Evolutionary conservation across 805 yeast genomes (phyloP).

Genomic region (Teunomyces lycoperdinae): DNA sequence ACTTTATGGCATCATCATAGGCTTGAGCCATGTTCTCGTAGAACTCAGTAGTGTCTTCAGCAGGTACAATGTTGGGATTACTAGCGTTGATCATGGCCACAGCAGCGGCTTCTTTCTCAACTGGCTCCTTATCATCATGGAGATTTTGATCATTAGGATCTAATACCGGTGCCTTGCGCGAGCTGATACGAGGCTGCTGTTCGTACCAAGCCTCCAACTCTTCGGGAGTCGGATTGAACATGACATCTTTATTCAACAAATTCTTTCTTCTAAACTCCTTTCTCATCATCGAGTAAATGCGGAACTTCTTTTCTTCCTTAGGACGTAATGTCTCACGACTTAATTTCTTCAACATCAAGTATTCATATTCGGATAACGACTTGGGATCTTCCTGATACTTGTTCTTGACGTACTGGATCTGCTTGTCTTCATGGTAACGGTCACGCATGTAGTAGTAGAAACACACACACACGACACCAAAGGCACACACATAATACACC

Average conservation of each 20-base stretch:
- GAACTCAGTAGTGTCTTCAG: slow-evolving; percentile 78
- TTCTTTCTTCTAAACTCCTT: slow-evolving; percentile 42
- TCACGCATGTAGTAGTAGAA: slow-evolving; percentile 68
- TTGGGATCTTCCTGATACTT: slow-evolving; percentile 36
- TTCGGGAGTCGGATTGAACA: slow-evolving; percentile 41
- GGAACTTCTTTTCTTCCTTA: slow-evolving; percentile 58
- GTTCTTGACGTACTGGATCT: slow-evolving; percentile 41
- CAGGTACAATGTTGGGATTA: slow-evolving; percentile 51
- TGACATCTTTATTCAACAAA: slow-evolving; percentile 27
- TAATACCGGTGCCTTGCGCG: slow-evolving; percentile 23
- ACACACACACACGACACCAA: slow-evolving; percentile 52
- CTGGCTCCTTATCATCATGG: slow-evolving; percentile 24
- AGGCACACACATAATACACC: slow-evolving; percentile 59
- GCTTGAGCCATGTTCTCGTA: slow-evolving; percentile 75
- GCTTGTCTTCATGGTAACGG: slow-evolving; percentile 61
- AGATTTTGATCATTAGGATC: slow-evolving; percentile 15
- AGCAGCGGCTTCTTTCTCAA: slow-evolving; percentile 9
- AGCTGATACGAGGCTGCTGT: slow-evolving; percentile 26
- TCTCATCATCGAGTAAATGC: slow-evolving; percentile 56
- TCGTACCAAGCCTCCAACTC: slow-evolving; percentile 42
- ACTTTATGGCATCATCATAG: slow-evolving; percentile 76
- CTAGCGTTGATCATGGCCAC: slow-evolving; percentile 28
- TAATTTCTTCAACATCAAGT: slow-evolving; percentile 57
- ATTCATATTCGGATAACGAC: slow-evolving; percentile 59
- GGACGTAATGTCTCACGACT: slow-evolving; percentile 58